These are phyloP conservation scores for Heliophila coronopifolia DNA, from an alignment of 441 rosid species.

Conservation along the genomic window DNA sequence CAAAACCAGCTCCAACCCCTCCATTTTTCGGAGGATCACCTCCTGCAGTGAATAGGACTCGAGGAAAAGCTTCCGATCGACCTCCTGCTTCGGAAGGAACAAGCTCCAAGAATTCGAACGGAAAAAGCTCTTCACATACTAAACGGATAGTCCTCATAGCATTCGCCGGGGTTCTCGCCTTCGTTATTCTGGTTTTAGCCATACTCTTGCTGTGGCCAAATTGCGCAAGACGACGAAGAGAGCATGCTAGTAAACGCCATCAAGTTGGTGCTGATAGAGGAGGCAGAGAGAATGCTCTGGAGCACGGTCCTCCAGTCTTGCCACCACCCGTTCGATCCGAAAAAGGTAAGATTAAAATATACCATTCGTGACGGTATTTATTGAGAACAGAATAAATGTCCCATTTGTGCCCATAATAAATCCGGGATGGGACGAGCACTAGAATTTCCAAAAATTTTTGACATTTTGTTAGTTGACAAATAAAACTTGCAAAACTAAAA, in stretches of 20 bases:
- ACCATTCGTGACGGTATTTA: no score
- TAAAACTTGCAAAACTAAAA: no score
- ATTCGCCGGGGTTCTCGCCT: conserved; percentile 51
- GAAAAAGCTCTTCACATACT: conserved; percentile 34
- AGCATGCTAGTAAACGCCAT: conserved; percentile 42
- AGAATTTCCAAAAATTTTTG: no score
- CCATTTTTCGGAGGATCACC: conserved; percentile 35
- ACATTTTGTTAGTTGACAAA: no score
- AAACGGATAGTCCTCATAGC: conserved; percentile 64
- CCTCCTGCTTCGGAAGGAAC: conserved; percentile 49
- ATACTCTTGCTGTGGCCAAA: conserved; percentile 49
- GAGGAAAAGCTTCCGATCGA: conserved; percentile 52
- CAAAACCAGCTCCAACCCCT: conserved; percentile 34
- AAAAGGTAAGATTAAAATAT: conserved; percentile 61
- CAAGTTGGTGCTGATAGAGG: conserved; percentile 63
- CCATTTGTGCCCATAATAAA: no score
- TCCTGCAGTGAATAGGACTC: conserved; percentile 40
- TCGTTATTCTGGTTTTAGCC: conserved; percentile 48
- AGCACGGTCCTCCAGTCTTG: conserved; percentile 33
- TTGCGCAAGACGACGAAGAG: conserved; percentile 44
- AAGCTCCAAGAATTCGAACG: conserved; percentile 27
- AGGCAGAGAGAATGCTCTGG: conserved; percentile 48
- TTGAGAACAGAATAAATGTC: no score
- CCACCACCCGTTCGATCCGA: conserved; percentile 48
- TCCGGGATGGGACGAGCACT: no score